Base-by-base conservation (phyloP, 495 filamentous ascomycete genomes). In the Astrothelium macrocarpum region DNA sequence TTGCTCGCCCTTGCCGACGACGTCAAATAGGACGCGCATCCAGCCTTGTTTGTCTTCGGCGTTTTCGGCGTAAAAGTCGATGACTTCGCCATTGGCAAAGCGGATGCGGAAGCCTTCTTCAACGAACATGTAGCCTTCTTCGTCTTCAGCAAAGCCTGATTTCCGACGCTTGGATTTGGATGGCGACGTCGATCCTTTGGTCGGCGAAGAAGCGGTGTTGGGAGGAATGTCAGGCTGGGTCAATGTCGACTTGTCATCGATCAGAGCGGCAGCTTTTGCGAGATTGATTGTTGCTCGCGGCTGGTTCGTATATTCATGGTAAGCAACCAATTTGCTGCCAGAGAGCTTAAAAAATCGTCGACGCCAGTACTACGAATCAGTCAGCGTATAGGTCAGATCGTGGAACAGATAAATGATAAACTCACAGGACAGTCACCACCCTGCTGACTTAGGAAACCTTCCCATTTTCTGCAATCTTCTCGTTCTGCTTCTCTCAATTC, bases 71-170 rank as follows among this genome's bases (percentile, higher is more conserved):
- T 98, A 98, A 76, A 98, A 98, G 74, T 98, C 94, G 66, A 98
- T 98, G 45, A 93, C 85, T 76, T 98, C 94, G 59, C 94, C 94
- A 71, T 98, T 98, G 64, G 87, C 91, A 75, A 98, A 98, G 61
- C 92, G 90, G 73, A 98, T 93, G 36, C 94, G 89, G 84, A 98
- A 98, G 14, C 95, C 94, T 72, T 97, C 95, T 75, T 98, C 94
- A 26, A 98, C 94, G 69, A 97, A 97, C 91, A 97, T 96, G 78
- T 97, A 98, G 58, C 95, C 94, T 70, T 98, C 94, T 74, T 97
- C 95, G 70, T 97, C 95, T 74, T 97, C 94, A 9, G 95, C 92
- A 69, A 98, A 98, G 31, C 90, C 94, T 60, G 90, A 95, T 71
- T 94, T 92, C 39, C 94, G 86, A 26, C 94, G 85, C 62, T 89